Base-by-base conservation (phyloP, 768 basidiomycete genomes). In the Psilocybe sp. region DNA sequence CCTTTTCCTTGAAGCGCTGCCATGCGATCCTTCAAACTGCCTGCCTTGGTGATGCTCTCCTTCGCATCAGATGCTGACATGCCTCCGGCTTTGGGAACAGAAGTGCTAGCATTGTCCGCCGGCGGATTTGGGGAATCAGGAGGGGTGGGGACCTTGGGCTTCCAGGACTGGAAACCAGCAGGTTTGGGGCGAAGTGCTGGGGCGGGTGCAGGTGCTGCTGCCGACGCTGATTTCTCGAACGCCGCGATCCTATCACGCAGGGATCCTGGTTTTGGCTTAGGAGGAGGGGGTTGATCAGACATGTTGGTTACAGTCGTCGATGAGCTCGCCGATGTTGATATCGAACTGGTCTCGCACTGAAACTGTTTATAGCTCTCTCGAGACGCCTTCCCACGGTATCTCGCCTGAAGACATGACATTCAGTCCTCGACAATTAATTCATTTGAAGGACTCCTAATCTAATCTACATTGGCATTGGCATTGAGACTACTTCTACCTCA, bases 21-120 rank as follows among this genome's bases (percentile, higher is more conserved):
- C 93, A 98, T 97, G 34, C 96, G 82, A 51, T 97, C 96, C 71
- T 86, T 94, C 57, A 98, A 69, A 49, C 89, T 91, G 4, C 82
- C 87, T 2, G 80, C 87, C 49, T 82, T 82, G 5, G 79, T 80
- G 67, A 96, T 95, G 60, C 87, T 88, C 60, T 86, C 88, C 65
- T 88, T 85, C 16, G 94, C 94, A 72, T 98, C 95, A 23, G 82
- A 81, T 4, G 90, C 90, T 18, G 82, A 86, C 88, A 92, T 88
- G 0, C 80, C 78, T 3, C 71, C 70, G 0, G 60, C 53, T 44
- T 56, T 64, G 57, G 72, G 49, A 20, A 50, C 45, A 2, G 57
- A 54, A 32, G 64, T 51, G 45, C 54, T 19, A 42, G 43, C 39
- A 35, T 38, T 34, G 42, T 37, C 38, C 7, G 58, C 49, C 43